phyloP scores from a whole-genome alignment of 164 flowering plant species.

The Vitis riparia region DNA sequence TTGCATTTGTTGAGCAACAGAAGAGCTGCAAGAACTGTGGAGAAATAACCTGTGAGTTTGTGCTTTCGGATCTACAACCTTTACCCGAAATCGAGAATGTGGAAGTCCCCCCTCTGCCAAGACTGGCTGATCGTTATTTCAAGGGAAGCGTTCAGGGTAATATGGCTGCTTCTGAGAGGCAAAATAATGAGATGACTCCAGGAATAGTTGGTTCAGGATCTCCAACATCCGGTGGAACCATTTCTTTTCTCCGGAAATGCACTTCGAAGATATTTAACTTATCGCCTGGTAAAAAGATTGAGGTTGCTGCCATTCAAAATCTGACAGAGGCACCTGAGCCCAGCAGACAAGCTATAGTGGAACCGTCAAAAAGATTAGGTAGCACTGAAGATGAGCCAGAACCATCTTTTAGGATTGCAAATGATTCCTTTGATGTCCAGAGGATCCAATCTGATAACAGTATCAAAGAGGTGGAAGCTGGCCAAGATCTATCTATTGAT shows the following conservation, averaged over 20 bases:
- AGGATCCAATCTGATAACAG: constrained; percentile 22
- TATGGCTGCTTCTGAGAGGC: constrained; percentile 10
- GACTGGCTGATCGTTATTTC: constrained; percentile 15
- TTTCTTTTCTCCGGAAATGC: constrained; percentile 48
- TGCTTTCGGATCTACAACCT: constrained; percentile 39
- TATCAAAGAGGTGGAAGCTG: constrained; percentile 24
- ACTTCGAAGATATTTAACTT: constrained; percentile 41
- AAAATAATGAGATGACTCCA: constrained; percentile 25
- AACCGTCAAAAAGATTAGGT: constrained; percentile 8
- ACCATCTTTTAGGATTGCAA: constrained; percentile 19
- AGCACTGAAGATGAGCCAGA: constrained; percentile 21
- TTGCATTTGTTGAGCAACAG: constrained; percentile 39
- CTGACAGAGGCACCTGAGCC: constrained; percentile 6
- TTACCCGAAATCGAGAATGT: constrained; percentile 29
- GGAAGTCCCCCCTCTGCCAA: constrained; percentile 21
- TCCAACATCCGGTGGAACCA: constrained; percentile 36
- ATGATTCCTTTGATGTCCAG: constrained; percentile 29
- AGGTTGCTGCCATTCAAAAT: constrained; percentile 10
- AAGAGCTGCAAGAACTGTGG: constrained; percentile 39
- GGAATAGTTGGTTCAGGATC: constrained; percentile 22
- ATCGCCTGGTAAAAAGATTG: constrained; percentile 33
- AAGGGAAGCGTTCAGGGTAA: constrained; percentile 5
- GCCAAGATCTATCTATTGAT: constrained; percentile 18
- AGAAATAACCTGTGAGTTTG: constrained; percentile 33
- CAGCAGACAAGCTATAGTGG: constrained; percentile 9